Evolutionary conservation across 2,329 filamentous ascomycete genomes (phyloP).

Genomic region (Apiospora arundinis): DNA sequence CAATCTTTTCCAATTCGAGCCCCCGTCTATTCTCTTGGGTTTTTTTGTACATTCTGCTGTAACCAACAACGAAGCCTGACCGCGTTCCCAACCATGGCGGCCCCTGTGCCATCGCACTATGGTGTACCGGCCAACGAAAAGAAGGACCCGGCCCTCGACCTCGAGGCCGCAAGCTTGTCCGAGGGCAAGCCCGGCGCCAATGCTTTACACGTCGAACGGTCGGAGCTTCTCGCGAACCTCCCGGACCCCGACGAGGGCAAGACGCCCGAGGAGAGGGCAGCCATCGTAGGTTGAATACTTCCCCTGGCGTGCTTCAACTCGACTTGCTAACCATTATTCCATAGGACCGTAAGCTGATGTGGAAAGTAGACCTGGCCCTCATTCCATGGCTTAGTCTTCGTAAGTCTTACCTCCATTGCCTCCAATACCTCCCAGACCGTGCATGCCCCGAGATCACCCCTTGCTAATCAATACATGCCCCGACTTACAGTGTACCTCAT

Average conservation of each 20-base stretch:
- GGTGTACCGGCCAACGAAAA: neutral
- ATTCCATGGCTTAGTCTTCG: conserved; percentile 11
- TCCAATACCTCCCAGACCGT: neutral
- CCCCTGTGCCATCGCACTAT: neutral
- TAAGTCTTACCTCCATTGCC: neutral
- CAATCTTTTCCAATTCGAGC: neutral
- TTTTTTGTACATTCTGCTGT: neutral
- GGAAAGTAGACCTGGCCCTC: neutral
- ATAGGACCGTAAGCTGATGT: conserved; percentile 16
- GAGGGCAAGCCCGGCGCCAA: neutral
- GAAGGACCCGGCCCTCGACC: neutral
- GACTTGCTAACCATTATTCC: neutral
- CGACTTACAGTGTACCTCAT: conserved; percentile 68
- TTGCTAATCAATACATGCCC: conserved; percentile 48
- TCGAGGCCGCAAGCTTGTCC: neutral
- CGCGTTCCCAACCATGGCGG: neutral
- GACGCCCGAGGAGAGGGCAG: conserved; percentile 18
- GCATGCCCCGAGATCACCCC: neutral
- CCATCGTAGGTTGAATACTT: neutral
- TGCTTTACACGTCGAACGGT: neutral
- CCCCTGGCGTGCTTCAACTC: neutral
- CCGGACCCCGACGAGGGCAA: conserved; percentile 20
- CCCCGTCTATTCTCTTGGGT: neutral
- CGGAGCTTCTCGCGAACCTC: conserved; percentile 15
- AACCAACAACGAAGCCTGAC: neutral